Percentiles rank a stretch among this genome's conserved stretches.
Conservation (phyloP, 176 grass and related monocot species). For the Hyparrhenia diplandra region DNA sequence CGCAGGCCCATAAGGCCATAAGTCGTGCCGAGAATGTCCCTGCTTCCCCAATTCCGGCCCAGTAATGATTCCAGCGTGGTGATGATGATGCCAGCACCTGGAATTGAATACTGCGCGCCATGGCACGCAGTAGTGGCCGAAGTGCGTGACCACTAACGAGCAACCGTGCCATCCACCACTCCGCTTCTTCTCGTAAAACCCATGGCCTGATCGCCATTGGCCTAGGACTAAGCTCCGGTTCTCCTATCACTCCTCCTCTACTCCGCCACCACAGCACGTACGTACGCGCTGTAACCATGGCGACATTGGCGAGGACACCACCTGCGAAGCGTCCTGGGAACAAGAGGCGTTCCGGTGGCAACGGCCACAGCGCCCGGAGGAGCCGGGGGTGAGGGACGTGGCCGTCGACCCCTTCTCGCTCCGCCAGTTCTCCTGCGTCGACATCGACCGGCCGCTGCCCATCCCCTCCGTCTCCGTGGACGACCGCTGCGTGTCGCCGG, state of each 20-base stretch:
- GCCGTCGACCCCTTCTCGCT: conserved; percentile 42
- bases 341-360: conserved; percentile 23
- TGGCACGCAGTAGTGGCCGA: not conserved
- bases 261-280: not conserved
- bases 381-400: conserved; percentile 38
- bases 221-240: not conserved
- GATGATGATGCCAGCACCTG: no score
- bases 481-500: conserved; percentile 1
- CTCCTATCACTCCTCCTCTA: not conserved
- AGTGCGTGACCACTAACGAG: not conserved
- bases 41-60: not conserved
- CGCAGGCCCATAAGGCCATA: no score
- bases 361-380: not conserved
- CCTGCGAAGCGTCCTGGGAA: not conserved
- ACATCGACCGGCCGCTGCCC: conserved; percentile 51
- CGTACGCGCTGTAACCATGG: not conserved
- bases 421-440: conserved; percentile 40
- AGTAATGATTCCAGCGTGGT: no score
- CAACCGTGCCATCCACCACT: conserved; percentile 11
- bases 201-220: not conserved
- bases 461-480: conserved; percentile 58
- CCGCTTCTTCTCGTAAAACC: not conserved
- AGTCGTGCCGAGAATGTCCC: not conserved
- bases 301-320: conserved; percentile 6
- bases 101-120: not conserved